Evolutionary conservation across 2,329 filamentous ascomycete species (phyloP).

Genomic region (Exophiala oligosperma): DNA sequence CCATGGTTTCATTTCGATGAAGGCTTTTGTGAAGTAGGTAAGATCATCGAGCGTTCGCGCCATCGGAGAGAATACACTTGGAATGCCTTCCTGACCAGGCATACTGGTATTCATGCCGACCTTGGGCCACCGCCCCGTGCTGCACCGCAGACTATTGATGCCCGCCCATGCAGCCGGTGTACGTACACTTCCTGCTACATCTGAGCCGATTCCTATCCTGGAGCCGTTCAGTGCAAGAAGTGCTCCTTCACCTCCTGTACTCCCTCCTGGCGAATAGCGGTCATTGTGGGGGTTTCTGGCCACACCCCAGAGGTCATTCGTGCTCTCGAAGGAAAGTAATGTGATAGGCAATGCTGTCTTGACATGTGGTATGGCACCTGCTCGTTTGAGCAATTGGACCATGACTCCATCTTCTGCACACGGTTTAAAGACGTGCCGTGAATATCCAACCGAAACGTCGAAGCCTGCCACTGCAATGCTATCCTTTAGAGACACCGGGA

Average conservation of each 20-base stretch:
- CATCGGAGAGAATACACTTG: constrained; percentile 91
- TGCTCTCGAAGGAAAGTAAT: constrained; percentile 80
- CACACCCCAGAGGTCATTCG: constrained; percentile 77
- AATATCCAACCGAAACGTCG: constrained; percentile 80
- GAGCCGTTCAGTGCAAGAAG: constrained; percentile 78
- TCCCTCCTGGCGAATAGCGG: constrained; percentile 86
- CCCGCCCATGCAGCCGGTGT: constrained; percentile 87
- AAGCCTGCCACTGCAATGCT: constrained; percentile 78
- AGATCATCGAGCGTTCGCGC: constrained; percentile 80
- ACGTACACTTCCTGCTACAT: constrained; percentile 86
- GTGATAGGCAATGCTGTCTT: constrained; percentile 91
- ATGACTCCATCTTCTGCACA: constrained; percentile 67
- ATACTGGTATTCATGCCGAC: constrained; percentile 81
- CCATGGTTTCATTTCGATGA: constrained; percentile 84
- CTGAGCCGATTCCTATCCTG: constrained; percentile 84
- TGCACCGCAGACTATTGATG: constrained; percentile 83
- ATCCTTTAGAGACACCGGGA: constrained; percentile 82
- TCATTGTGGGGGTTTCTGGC: constrained; percentile 79
- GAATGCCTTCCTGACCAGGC: constrained; percentile 87
- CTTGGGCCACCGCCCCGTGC: constrained; percentile 88
- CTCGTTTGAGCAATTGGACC: constrained; percentile 77
- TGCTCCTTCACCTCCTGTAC: constrained; percentile 81
- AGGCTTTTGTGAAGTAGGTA: constrained; percentile 75
- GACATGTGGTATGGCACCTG: constrained; percentile 83
- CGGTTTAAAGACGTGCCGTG: constrained; percentile 68